Conservation (phyloP, 129 eudicot genomes). For the Saussurea involucrata region DNA sequence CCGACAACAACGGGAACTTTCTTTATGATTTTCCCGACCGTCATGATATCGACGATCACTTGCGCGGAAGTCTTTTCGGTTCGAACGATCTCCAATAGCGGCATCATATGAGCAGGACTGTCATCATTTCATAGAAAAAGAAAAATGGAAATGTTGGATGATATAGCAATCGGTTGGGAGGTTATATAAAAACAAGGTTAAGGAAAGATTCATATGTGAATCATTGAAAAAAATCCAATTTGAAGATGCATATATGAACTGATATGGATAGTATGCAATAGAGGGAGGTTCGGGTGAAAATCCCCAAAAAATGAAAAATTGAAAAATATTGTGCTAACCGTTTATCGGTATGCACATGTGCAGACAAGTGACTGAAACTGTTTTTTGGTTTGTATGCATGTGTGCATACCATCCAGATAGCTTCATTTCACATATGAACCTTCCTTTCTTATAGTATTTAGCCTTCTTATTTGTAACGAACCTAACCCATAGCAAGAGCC, state of each 20-base stretch:
- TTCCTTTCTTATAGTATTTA: too few species aligned
- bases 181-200: not conserved
- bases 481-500: not conserved
- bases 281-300: too few species aligned
- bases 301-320: too few species aligned
- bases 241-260: not conserved
- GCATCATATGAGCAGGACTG: conserved; percentile 99
- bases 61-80: conserved; percentile 91
- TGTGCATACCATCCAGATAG: too few species aligned
- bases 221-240: not conserved
- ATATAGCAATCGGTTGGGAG: not conserved
- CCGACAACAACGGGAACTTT: conserved; percentile 91
- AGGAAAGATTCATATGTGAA: not conserved
- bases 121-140: conserved; percentile 6
- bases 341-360: too few species aligned
- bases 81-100: conserved; percentile 82
- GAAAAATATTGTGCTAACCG: too few species aligned
- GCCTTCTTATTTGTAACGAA: too few species aligned
- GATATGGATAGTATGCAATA: not conserved
- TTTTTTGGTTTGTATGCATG: too few species aligned
- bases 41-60: conserved; percentile 86
- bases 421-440: not conserved
- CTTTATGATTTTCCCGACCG: conserved; percentile 70
- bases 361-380: too few species aligned
- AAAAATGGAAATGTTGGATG: not conserved